Evolutionary conservation across 2,329 filamentous ascomycete species (phyloP), one percentile per base, ranked within the genome.

Genomic region (Penicillium hesseltinei): DNA sequence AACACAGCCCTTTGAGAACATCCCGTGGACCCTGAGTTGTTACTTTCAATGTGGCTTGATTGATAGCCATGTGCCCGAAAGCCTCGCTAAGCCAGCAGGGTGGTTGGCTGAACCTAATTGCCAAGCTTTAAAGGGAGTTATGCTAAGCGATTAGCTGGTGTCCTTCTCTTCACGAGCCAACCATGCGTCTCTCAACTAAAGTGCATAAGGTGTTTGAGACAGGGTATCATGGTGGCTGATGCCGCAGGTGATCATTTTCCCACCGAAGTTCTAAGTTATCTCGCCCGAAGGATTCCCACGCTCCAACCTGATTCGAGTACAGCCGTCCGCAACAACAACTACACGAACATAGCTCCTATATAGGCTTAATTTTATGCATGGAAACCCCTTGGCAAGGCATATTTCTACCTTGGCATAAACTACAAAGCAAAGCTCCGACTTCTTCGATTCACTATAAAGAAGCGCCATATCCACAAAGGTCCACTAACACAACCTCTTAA

Each of bases 71-170:
- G 33, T 43, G 43, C 48, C 19, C 29, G 19, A n/a, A 31, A 51
- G 17, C 19, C 19, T 27, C 35, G 42, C 27, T 43, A 35, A 46
- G 4, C 25, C 5, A 5, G 21, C 35, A 35, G 29, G 17, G 35
- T 46, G 27, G 42, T 56, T 56, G 47, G 47, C 7, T 36, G 25
- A 11, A 9, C 5, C 31, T 33, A 9, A 44, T 43, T 47, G 54
- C 54, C 54, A 56, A 56, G 54, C 54, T 36, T 53, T 43, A 15
- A 56, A 53, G 21, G 15, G 21, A 42, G 54, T 46, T 47, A 56
- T 53, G 29, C 42, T 53, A 56, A 56, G 54, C 54, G 54, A 56
- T 53, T 23, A 35, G 35, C 4, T 31, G 13, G 35, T n/a, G 21
- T n/a, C 27, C 15, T 19, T 29, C 13, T 13, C n/a, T 27, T 11